Evolutionary conservation across 202 grass and related monocot genomes (phyloP), one percentile per base, ranked within the genome.

Genomic region (Miscanthus sacchariflorus): DNA sequence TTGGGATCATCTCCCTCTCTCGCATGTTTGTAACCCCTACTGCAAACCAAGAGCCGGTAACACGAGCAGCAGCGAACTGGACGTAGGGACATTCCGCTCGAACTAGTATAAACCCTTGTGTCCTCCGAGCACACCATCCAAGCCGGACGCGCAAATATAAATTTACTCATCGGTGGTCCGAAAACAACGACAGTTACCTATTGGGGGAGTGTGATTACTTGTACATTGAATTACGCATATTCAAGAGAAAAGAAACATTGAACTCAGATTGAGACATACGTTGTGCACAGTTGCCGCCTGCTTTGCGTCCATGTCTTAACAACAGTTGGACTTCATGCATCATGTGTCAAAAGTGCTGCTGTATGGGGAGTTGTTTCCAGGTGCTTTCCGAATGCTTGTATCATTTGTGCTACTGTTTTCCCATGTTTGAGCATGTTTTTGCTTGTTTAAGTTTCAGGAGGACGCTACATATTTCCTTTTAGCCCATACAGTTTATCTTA

Each of bases 161-260:
- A 30, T 30, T 30, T 30, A 30, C 28, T 30, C 28, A 30, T 30
- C 28, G 28, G 28, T 30, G 28, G 28, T 30, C 28, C 28, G 28
- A 30, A 30, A 30, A 30, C 28, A 30, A 30, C 28, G 28, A 30
- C 80, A 87, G 89, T 33, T 90, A 83, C 54, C 79, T 87, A 80
- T 79, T 83, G 84, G 89, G 35, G 84, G 84, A 83, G 74, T 79
- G 35, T 90, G 89, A 83, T 45, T 27, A 65, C 2, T 65, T 65
- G 59, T 25, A 64, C 61, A 65, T 65, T 65, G 23, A 65, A 65
- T 65, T 25, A 30, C 7, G 12, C n/a, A 11, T 25, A 59, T n/a
- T 59, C 54, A 2, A n/a, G 19, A 59, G 19, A 59, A 59, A 59
- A 59, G 18, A 59, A n/a, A 59, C 7, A n/a, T 59, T 59, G 7